These are phyloP conservation scores for Xylariaceae sp. DNA, from an alignment of 2,329 filamentous ascomycete species.

Conservation along the genomic window DNA sequence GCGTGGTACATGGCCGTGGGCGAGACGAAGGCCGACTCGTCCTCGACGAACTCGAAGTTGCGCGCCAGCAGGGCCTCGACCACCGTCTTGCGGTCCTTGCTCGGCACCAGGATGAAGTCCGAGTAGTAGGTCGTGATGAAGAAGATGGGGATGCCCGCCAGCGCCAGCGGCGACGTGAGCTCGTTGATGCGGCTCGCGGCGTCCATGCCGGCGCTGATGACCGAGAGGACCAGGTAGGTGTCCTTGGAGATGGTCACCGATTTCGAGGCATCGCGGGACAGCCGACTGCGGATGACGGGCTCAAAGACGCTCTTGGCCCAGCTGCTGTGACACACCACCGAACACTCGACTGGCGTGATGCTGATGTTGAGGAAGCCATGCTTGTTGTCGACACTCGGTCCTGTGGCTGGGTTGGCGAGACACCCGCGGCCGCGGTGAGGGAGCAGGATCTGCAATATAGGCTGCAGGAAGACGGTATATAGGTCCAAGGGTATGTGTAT, in stretches of 20 bases:
- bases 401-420: slow-evolving; percentile 31
- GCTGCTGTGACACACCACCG: slow-evolving; percentile 74
- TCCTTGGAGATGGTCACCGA: slow-evolving; percentile 70
- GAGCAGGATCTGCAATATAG: slow-evolving; percentile 78
- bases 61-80: slow-evolving; percentile 67
- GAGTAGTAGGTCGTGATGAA: slow-evolving; percentile 98
- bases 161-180: slow-evolving; percentile 78
- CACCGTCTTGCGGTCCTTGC: slow-evolving; percentile 65
- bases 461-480: slow-evolving; percentile 72
- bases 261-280: slow-evolving; percentile 46
- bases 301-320: slow-evolving; percentile 70
- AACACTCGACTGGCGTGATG: slow-evolving; percentile 86
- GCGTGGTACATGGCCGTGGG: slow-evolving; percentile 30
- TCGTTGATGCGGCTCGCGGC: slow-evolving; percentile 88
- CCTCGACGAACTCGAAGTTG: slow-evolving; percentile 77
- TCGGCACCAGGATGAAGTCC: slow-evolving; percentile 89
- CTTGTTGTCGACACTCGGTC: slow-evolving; percentile 43
- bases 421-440: slow-evolving; percentile 43
- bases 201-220: slow-evolving; percentile 83
- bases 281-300: slow-evolving; percentile 57
- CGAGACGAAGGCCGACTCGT: slow-evolving; percentile 61
- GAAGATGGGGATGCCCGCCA: slow-evolving; percentile 93
- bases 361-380: slow-evolving; percentile 90
- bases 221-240: slow-evolving; percentile 80
- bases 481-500: slow-evolving; percentile 83